Percentiles rank a stretch among this genome's conserved stretches.
phyloP scores from a whole-genome alignment of 2,329 filamentous ascomycete species.

The Paracoccidioides lutzii region DNA sequence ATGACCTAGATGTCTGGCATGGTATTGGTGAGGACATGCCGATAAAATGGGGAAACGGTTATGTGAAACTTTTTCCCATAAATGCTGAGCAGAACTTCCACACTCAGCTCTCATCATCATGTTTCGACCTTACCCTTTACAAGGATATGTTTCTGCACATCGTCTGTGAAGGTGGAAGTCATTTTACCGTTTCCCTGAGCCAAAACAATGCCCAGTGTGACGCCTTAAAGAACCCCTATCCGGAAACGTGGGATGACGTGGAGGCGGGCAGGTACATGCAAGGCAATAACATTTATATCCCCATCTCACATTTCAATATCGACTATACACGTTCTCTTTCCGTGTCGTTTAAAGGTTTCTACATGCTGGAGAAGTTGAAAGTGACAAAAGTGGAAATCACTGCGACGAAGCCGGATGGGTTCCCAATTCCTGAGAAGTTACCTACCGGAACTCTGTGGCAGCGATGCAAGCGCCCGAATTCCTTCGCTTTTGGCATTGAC shows the following conservation, averaged over 20 bases:
- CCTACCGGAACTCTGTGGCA: conserved; percentile 50
- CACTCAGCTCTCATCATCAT: conserved; percentile 44
- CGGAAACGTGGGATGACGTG: conserved; percentile 55
- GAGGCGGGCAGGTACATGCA: conserved; percentile 49
- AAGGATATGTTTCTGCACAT: conserved; percentile 51
- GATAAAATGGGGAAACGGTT: conserved; percentile 39
- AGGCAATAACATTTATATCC: conserved; percentile 49
- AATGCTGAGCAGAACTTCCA: conserved; percentile 51
- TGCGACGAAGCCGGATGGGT: conserved; percentile 37
- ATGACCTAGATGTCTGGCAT: conserved; percentile 53
- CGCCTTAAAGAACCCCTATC: conserved; percentile 43
- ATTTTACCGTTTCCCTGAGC: conserved; percentile 52
- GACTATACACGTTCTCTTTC: conserved; percentile 44
- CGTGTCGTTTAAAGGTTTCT: conserved; percentile 53
- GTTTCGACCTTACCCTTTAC: conserved; percentile 44
- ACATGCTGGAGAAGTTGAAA: conserved; percentile 37
- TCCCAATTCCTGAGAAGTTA: conserved; percentile 46
- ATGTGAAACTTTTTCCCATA: conserved; percentile 44
- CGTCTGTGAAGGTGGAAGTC: conserved; percentile 47
- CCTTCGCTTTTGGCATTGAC: conserved; percentile 60
- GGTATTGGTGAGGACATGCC: conserved; percentile 49
- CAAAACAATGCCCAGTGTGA: conserved; percentile 53
- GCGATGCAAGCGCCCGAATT: conserved; percentile 53
- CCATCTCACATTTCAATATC: conserved; percentile 53
- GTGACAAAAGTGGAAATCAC: conserved; percentile 51